Percentiles rank a stretch among this genome's conserved stretches.
phyloP scores from a whole-genome alignment of 2,329 filamentous ascomycete species.

The Ophioceras dolichostomum region DNA sequence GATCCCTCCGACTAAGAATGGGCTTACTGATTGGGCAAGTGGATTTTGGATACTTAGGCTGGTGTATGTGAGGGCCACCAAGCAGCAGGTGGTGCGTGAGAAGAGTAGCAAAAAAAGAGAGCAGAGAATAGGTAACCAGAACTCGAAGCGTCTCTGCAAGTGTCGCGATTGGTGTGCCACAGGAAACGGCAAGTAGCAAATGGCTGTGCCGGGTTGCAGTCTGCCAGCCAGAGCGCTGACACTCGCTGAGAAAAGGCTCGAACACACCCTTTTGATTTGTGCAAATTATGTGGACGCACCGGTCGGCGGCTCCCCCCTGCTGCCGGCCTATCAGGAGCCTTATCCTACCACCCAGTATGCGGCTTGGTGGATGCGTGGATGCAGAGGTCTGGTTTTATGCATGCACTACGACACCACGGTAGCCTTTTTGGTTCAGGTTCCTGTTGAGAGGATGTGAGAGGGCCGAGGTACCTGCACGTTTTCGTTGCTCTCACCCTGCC shows the following conservation, averaged over 20 bases:
- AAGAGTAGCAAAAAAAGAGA: neutral
- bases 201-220: neutral
- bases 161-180: neutral
- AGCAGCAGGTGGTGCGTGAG: too few species aligned
- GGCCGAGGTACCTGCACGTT: too few species aligned
- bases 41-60: too few species aligned
- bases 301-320: neutral
- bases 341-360: neutral
- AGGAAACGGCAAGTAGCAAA: neutral
- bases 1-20: too few species aligned
- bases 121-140: too few species aligned
- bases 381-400: neutral
- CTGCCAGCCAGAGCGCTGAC: neutral
- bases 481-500: too few species aligned
- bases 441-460: too few species aligned
- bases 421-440: neutral
- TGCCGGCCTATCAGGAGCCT: neutral
- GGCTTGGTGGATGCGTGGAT: neutral
- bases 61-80: neutral
- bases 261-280: neutral
- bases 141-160: too few species aligned
- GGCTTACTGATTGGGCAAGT: too few species aligned
- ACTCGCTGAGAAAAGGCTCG: neutral
- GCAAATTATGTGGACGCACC: neutral
- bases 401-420: neutral